Percentiles rank a stretch among this genome's conserved stretches.
These are phyloP conservation scores for Fusarium sp. DNA, from an alignment of 2,329 filamentous ascomycete genomes.

Conservation along the genomic window DNA sequence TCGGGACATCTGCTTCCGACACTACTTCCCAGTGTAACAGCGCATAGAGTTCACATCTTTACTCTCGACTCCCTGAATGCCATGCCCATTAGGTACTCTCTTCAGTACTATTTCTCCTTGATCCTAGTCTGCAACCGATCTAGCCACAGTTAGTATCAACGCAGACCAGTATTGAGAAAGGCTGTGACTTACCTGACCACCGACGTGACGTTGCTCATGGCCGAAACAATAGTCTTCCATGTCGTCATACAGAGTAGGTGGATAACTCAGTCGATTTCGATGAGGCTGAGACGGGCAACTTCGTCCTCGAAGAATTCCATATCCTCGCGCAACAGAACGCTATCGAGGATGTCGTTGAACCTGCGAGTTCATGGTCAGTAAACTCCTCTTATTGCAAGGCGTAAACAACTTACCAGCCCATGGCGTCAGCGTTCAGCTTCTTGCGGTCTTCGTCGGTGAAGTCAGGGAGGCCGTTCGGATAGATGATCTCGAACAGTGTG, in stretches of 20 bases:
- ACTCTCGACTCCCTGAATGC: not conserved
- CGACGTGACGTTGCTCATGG: not conserved
- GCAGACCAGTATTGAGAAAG: fast-evolving
- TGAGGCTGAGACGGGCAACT: not conserved
- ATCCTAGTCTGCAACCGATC: not conserved
- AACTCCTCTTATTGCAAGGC: fast-evolving
- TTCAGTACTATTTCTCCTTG: not conserved
- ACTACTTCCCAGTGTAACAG: not conserved
- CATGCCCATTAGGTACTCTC: not conserved
- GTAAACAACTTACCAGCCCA: not conserved
- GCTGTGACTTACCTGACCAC: not conserved
- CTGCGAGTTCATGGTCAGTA: not conserved
- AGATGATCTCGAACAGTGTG: not conserved
- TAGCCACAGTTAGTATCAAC: not conserved
- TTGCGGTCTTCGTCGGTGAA: not conserved
- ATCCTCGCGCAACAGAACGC: not conserved
- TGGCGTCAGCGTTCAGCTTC: not conserved
- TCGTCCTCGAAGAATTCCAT: not conserved
- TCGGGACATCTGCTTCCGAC: not conserved
- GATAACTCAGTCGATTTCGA: not conserved
- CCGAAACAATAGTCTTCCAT: not conserved
- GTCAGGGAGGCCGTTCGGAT: not conserved
- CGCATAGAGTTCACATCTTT: not conserved
- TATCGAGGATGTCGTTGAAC: not conserved
- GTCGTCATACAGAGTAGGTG: not conserved